phyloP scores from a whole-genome alignment of 495 filamentous ascomycete species.

The Xeromyces bisporus region DNA sequence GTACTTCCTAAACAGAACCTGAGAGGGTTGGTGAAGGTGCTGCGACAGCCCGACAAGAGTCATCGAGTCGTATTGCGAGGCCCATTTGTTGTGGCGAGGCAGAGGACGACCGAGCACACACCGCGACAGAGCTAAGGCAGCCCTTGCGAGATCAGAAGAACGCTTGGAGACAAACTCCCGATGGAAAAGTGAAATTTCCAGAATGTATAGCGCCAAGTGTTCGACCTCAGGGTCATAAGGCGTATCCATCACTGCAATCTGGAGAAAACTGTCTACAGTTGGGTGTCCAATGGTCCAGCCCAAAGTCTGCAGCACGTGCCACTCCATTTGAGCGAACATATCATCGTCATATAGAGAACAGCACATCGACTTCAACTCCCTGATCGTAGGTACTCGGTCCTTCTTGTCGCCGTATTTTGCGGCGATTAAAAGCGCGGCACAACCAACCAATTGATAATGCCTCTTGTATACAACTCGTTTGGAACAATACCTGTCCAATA shows the following conservation, averaged over 20 bases:
- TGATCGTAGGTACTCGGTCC: slow-evolving; percentile 86
- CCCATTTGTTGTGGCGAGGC: slow-evolving; percentile 59
- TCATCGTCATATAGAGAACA: slow-evolving; percentile 96
- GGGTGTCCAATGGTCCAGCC: slow-evolving; percentile 93
- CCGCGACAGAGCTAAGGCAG: slow-evolving; percentile 68
- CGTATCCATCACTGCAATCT: slow-evolving; percentile 50
- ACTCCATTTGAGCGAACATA: slow-evolving; percentile 99
- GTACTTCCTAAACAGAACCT: slow-evolving; percentile 77
- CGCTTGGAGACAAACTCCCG: slow-evolving; percentile 84
- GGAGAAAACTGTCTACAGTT: slow-evolving; percentile 82
- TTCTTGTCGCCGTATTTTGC: slow-evolving; percentile 98
- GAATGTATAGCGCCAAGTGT: slow-evolving; percentile 85
- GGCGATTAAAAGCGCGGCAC: slow-evolving; percentile 87
- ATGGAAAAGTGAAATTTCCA: slow-evolving; percentile 89
- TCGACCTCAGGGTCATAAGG: slow-evolving; percentile 67
- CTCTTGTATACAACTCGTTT: slow-evolving; percentile 97
- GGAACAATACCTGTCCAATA: slow-evolving; percentile 94
- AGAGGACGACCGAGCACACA: slow-evolving; percentile 73
- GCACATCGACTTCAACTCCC: slow-evolving; percentile 96
- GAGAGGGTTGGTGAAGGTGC: slow-evolving; percentile 71
- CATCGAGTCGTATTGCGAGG: slow-evolving; percentile 59
- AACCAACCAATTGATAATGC: slow-evolving; percentile 96
- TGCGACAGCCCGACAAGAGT: slow-evolving; percentile 72
- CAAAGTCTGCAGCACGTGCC: slow-evolving; percentile 97
- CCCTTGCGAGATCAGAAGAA: slow-evolving; percentile 78